Conservation (phyloP, 2,329 filamentous ascomycete genomes). For the Beauveria varroae region DNA sequence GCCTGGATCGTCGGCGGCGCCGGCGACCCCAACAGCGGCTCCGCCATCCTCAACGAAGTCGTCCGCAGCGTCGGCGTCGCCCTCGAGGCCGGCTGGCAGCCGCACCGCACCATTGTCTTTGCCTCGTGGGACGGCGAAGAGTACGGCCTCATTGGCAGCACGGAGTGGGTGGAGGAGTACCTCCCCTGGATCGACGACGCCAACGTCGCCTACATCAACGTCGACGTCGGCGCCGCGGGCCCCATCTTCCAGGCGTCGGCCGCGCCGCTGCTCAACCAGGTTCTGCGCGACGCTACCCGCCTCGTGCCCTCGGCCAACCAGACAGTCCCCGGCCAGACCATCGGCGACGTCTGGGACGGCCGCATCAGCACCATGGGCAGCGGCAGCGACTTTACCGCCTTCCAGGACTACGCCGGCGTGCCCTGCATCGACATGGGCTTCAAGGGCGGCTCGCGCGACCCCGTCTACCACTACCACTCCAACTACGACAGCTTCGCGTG, state of each 20-base stretch:
- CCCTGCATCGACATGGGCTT: slow-evolving; percentile 60
- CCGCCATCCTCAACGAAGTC: slow-evolving; percentile 71
- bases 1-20: slow-evolving; percentile 85
- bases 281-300: slow-evolving; percentile 59
- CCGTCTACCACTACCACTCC: slow-evolving; percentile 77
- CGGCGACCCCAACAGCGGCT: slow-evolving; percentile 76
- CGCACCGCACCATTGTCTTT: slow-evolving; percentile 84
- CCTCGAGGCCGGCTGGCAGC: slow-evolving; percentile 48
- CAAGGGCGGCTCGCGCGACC: slow-evolving; percentile 30
- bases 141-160: slow-evolving; percentile 78
- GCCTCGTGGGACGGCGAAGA: slow-evolving; percentile 79
- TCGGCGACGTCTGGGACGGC: slow-evolving; percentile 61
- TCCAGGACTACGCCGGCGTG: slow-evolving; percentile 64
- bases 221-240: slow-evolving; percentile 67
- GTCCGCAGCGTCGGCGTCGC: slow-evolving; percentile 68
- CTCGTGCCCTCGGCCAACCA: slow-evolving; percentile 68
- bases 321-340: slow-evolving; percentile 61
- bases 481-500: slow-evolving; percentile 89
- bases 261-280: slow-evolving; percentile 67
- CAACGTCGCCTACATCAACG: slow-evolving; percentile 77
- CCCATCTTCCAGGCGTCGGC: slow-evolving; percentile 56
- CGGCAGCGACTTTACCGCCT: slow-evolving; percentile 67
- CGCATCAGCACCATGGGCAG: slow-evolving; percentile 59
- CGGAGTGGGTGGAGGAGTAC: slow-evolving; percentile 90
- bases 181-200: slow-evolving; percentile 68